These are phyloP conservation scores for Podila minutissima DNA, from an alignment of 192 early-diverging fungal species.

Conservation along the genomic window DNA sequence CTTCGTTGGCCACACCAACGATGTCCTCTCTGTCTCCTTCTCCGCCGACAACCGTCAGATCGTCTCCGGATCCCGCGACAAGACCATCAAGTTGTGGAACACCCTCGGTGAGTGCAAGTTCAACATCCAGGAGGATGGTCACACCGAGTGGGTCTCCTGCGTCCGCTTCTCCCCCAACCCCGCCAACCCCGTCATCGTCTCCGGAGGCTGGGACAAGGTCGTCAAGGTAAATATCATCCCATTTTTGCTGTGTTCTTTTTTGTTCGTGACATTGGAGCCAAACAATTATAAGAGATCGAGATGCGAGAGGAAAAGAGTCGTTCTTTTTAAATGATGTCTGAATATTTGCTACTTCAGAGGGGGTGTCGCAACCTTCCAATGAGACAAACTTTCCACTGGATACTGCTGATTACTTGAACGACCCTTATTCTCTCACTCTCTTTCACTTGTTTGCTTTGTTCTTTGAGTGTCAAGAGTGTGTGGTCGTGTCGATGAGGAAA, in stretches of 20 bases:
- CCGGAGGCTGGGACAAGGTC: constrained; percentile 99
- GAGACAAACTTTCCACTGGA: constrained; percentile 68
- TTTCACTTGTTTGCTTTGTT: background rate
- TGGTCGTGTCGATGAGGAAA: background rate
- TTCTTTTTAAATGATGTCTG: constrained; percentile 49
- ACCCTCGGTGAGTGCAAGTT: constrained; percentile 99
- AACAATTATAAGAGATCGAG: constrained; percentile 12
- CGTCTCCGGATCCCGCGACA: constrained; percentile 98
- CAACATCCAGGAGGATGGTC: constrained; percentile 96
- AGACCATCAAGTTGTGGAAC: constrained; percentile 99
- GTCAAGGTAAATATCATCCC: constrained; percentile 85
- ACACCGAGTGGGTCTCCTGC: constrained; percentile 99
- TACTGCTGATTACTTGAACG: constrained; percentile 43
- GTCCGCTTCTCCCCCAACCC: constrained; percentile 99
- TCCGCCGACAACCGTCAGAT: constrained; percentile 99
- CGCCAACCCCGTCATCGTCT: constrained; percentile 96
- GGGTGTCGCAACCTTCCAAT: constrained; percentile 56
- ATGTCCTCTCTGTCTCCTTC: constrained; percentile 99
- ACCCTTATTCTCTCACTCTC: background rate
- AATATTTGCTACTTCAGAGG: constrained; percentile 87
- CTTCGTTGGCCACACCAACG: constrained; percentile 97
- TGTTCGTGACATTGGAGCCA: background rate
- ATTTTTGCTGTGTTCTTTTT: constrained; percentile 7
- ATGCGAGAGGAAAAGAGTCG: background rate
- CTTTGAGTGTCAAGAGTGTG: no score